Evolutionary conservation across 1,284 basidiomycete genomes (phyloP), one percentile per base, ranked within the genome.

Genomic region (Hymenochaete sp.): DNA sequence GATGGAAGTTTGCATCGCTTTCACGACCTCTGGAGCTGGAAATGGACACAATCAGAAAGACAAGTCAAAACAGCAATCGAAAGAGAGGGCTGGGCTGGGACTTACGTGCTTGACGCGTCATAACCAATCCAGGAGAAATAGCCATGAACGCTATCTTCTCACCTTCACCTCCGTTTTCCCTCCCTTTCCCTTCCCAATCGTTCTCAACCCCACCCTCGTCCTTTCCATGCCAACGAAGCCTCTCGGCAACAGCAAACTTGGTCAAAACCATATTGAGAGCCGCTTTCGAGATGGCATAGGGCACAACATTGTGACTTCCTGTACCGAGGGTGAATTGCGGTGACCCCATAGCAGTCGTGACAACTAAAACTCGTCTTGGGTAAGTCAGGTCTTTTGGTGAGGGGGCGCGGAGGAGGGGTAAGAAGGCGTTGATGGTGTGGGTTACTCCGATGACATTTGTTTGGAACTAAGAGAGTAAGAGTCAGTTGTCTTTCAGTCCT

Each of bases 361-460:
- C 46, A 22, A 47, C 47, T 40, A 58, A 42, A 9, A 57, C 47
- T 35, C 55, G 57, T n/a, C n/a, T n/a, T n/a, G n/a, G n/a, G n/a
- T n/a, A n/a, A n/a, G n/a, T n/a, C n/a, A n/a, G n/a, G n/a, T n/a
- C n/a, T 44, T 58, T 59, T 26, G 46, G 41, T 5, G 46, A 47
- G 2, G 57, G 55, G 3, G 45, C 48, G 8, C 50, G 43, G 16
- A 60, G 40, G 19, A 59, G 51, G 8, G 58, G 57, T 6, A 60
- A 48, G 45, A 60, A 56, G 3, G 52, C 47, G 32, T 56, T 56
- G 35, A 51, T 57, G 4, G 51, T 50, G 25, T 51, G 49, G 24
- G 56, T 53, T 9, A 52, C 44, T 5, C 57, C 57, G 27, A 55
- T 35, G 18, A 56, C 52, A 41, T 59, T 59, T 13, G 53, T 49